Evolutionary conservation across 202 grass and related monocot genomes (phyloP), one percentile per base, ranked within the genome.

Genomic region (Schoenoplectus triqueter): DNA sequence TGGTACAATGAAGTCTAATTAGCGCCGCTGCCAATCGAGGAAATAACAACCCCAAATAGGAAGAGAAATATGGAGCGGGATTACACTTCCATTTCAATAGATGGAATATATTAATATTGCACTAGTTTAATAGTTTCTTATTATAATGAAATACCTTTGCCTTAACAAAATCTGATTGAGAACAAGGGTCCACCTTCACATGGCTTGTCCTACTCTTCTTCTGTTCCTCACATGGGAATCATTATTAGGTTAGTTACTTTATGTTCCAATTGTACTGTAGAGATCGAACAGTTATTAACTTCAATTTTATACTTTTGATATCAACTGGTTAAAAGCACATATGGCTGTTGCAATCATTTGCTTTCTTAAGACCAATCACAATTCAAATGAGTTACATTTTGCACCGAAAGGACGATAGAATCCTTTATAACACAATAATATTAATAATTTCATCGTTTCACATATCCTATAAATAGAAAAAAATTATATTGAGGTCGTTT

Each of bases 231-330:
- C 75, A 61, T 79, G 75, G 72, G 39, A 55, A 2, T 15, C 20
- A 59, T 78, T 61, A 78, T 78, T 78, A 45, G 75, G 40, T 60
- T 79, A 8, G 55, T 79, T 78, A 45, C 75, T 79, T 79, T 79
- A 55, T 31, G 20, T 61, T 61, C 39, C 75, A 79, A 79, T 13
- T 77, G 20, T 41, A 77, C 21, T 55, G 13, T 14, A 59, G 56
- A 59, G 19, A 77, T 76, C 17, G 14, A 61, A 77, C 56, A 31
- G 20, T 76, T 31, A 42, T 60, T 2, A 6, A 20, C 6, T 41
- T 77, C 41, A 7, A 57, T 6, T 57, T 10, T 51, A 74, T 74
- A 4, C 48, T 74, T 74, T 54, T 54, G 31, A 54, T 11, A 75
- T 31, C 17, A 51, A 13, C 18, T 52, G 4, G 0, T 10, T 14